Percentiles rank a stretch among this genome's conserved stretches.
These are phyloP conservation scores for Mortierella polycephala DNA, from an alignment of 371 early-diverging fungal genomes.

Conservation along the genomic window DNA sequence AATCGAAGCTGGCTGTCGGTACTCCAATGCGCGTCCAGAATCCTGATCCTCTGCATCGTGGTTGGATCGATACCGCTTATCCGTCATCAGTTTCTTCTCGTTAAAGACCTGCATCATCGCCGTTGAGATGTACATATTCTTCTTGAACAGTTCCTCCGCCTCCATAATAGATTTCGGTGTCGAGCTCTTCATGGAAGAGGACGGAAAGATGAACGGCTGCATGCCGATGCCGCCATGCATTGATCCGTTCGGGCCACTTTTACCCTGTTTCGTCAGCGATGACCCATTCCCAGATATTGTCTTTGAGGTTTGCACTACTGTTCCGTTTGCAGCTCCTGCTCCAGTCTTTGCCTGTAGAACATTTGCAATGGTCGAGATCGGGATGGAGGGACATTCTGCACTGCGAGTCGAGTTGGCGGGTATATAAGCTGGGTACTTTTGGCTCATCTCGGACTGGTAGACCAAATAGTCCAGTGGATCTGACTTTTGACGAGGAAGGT, in stretches of 20 bases:
- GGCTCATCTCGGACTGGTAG: slow-evolving; percentile 65
- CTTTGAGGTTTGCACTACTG: slow-evolving; percentile 12
- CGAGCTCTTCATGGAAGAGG: slow-evolving; percentile 53
- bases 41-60: slow-evolving; percentile 38
- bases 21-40: slow-evolving; percentile 35
- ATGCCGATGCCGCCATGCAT: slow-evolving; percentile 6
- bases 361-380: slow-evolving; percentile 36
- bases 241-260: slow-evolving; percentile 24
- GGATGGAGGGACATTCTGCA: slow-evolving; percentile 24
- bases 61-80: slow-evolving; percentile 51
- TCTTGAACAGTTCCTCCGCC: slow-evolving; percentile 66
- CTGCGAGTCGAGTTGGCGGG: slow-evolving; percentile 39
- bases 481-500: slow-evolving; percentile 61
- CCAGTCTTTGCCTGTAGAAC: slow-evolving; percentile 30
- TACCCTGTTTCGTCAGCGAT: slow-evolving; percentile 13
- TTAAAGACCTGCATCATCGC: slow-evolving; percentile 68
- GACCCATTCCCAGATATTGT: slow-evolving; percentile 14
- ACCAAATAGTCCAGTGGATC: slow-evolving; percentile 73
- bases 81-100: slow-evolving; percentile 60
- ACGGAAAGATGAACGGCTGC: slow-evolving; percentile 62
- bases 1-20: slow-evolving; percentile 32
- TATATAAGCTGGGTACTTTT: slow-evolving; percentile 72
- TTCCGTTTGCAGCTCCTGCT: slow-evolving; percentile 12
- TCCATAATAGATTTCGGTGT: slow-evolving; percentile 69
- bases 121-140: slow-evolving; percentile 71